Base-by-base conservation (phyloP, 495 filamentous ascomycete genomes). In the Aspergillus bertholletiae region DNA sequence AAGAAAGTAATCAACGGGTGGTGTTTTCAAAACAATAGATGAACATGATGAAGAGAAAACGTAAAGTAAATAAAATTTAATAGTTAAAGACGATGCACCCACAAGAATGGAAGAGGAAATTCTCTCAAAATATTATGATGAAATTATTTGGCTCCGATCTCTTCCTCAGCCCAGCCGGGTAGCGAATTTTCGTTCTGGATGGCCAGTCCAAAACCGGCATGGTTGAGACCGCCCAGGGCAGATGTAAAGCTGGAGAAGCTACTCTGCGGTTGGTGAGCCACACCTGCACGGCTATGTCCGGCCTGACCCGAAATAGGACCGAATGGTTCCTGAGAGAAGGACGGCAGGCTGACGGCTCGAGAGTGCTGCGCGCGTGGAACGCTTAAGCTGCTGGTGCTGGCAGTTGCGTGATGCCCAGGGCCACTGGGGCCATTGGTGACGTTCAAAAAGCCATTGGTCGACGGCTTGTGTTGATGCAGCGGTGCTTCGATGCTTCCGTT, bases 281-380 rank as follows among this genome's bases (percentile, higher is more conserved):
- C 59, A 22, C 73, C 73, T 28, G 74, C 68, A 48, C 77, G 79
- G 45, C 64, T 55, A 52, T 79, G 67, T 41, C 70, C 62, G 9
- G 74, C 64, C 47, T 79, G 74, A 21, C 64, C 58, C 9, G 70
- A 70, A 35, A 69, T 67, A 26, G 79, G 78, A 3, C 76, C 75
- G 49, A 84, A 79, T 20, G 76, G 74, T 40, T 84, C 83, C 62
- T 85, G 84, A 0, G 82, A 80, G 65, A 86, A 86, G 5, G 81
- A 90, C 1, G 91, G 91, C 57, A 96, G 73, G 64, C 88, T 93
- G 51, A 94, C 89, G 37, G 91, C 88, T 27, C 91, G 87, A 61
- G 84, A 87, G 70, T 96, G 91, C 59, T 89, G 87, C 24, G 81
- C 82, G 34, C 88, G 84, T 27, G 75, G 77, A 18, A 75, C 75